These are phyloP conservation scores for Silene conica DNA, from an alignment of 148 eudicot species.

Conservation along the genomic window DNA sequence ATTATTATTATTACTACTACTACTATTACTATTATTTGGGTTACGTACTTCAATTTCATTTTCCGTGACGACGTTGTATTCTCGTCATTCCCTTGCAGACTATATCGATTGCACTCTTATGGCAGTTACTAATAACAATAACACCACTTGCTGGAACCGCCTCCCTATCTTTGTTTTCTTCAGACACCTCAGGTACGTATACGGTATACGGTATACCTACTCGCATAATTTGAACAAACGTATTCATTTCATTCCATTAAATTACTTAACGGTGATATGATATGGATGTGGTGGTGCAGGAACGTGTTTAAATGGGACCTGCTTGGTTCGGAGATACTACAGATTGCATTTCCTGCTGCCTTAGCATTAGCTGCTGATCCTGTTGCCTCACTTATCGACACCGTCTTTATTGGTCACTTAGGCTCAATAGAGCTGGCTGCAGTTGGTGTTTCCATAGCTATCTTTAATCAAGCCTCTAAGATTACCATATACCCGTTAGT, in stretches of 20 bases:
- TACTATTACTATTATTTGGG: not conserved
- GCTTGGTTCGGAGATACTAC: slow-evolving; percentile 68
- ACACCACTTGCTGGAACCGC: slow-evolving; percentile 30
- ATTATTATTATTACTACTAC: not conserved
- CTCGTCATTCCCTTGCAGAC: not conserved
- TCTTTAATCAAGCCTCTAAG: slow-evolving; percentile 90
- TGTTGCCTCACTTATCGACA: slow-evolving; percentile 85
- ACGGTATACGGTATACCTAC: no score
- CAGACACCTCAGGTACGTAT: slow-evolving; percentile 58
- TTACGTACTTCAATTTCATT: not conserved
- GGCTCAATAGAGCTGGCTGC: slow-evolving; percentile 87
- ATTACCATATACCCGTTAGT: slow-evolving; percentile 84
- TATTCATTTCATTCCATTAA: no score
- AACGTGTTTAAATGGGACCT: slow-evolving; percentile 63
- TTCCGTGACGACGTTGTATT: not conserved
- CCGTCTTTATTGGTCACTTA: slow-evolving; percentile 75
- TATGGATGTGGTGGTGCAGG: no score
- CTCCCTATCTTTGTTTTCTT: slow-evolving; percentile 65
- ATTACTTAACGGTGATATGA: no score
- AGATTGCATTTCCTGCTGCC: slow-evolving; percentile 85
- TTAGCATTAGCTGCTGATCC: slow-evolving; percentile 95
- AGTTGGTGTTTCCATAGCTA: slow-evolving; percentile 87
- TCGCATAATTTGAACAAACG: no score
- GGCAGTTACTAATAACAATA: slow-evolving; percentile 19
- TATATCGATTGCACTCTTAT: not conserved